These are phyloP conservation scores for Trichosporon coremiiforme DNA, from an alignment of 1,284 basidiomycete genomes.

Conservation along the genomic window DNA sequence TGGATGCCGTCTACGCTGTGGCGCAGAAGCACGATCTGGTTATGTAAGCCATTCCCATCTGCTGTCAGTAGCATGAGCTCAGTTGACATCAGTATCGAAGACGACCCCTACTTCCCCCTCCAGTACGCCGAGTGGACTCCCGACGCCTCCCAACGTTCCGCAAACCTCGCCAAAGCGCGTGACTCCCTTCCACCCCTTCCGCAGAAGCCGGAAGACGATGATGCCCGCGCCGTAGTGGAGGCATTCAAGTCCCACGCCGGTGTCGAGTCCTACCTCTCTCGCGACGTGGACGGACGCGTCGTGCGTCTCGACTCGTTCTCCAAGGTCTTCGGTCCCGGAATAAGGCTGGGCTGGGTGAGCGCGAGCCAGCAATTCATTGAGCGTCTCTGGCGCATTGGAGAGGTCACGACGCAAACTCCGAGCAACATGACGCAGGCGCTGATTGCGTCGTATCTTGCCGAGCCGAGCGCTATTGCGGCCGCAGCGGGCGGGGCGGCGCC, in stretches of 20 bases:
- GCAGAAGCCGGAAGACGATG: slow-evolving; percentile 27
- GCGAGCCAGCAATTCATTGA: slow-evolving; percentile 56
- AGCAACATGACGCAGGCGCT: slow-evolving; percentile 60
- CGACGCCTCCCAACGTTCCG: slow-evolving; percentile 26
- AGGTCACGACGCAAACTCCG: slow-evolving; percentile 60
- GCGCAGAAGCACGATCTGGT: slow-evolving; percentile 59
- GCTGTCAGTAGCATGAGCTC: neutral
- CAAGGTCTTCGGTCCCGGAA: slow-evolving; percentile 58
- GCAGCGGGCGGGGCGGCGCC: neutral
- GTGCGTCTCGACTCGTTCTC: slow-evolving; percentile 58
- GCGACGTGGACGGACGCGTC: slow-evolving; percentile 60
- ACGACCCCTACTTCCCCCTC: slow-evolving; percentile 42
- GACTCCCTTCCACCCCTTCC: slow-evolving; percentile 30
- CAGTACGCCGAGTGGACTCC: slow-evolving; percentile 38
- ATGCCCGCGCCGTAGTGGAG: slow-evolving; percentile 25
- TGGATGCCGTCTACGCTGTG: slow-evolving; percentile 58
- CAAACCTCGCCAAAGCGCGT: slow-evolving; percentile 25
- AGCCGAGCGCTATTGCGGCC: slow-evolving; percentile 26
- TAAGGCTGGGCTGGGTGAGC: slow-evolving; percentile 61
- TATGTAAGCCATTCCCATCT: slow-evolving; percentile 48
- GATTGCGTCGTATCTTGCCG: slow-evolving; percentile 57
- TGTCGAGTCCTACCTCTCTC: slow-evolving; percentile 53
- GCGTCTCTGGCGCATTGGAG: slow-evolving; percentile 48
- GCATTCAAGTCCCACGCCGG: slow-evolving; percentile 35
- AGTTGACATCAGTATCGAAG: slow-evolving; percentile 51